A percentile compares a stretch with the other conserved stretches of the same genome.
Evolutionary conservation across 352 stramenopile genomes (phyloP).

Genomic region (Peronosclerospora sorghi): DNA sequence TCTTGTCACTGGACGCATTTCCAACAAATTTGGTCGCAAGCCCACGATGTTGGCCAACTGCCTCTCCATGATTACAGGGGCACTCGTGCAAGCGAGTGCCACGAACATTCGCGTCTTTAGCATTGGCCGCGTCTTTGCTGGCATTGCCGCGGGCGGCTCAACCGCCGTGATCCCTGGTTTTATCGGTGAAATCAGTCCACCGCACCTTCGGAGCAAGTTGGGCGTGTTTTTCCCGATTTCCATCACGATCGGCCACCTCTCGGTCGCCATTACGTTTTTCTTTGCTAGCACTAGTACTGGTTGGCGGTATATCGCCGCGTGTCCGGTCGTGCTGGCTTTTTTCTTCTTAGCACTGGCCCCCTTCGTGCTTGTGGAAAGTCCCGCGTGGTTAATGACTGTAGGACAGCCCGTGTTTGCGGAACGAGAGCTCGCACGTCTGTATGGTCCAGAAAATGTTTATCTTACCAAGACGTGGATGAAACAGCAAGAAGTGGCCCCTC

Average conservation of each 20-base stretch:
- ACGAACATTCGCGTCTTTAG: slow-evolving; percentile 22
- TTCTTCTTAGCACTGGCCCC: slow-evolving; percentile 26
- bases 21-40: slow-evolving; percentile 33
- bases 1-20: slow-evolving; percentile 22
- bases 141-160: slow-evolving; percentile 28
- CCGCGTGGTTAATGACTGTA: slow-evolving; percentile 29
- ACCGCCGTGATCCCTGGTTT: slow-evolving; percentile 29
- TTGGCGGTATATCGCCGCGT: slow-evolving; percentile 44
- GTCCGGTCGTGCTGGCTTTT: slow-evolving; percentile 25
- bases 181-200: slow-evolving; percentile 37
- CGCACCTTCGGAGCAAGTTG: slow-evolving; percentile 26
- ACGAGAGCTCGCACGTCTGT: slow-evolving; percentile 19
- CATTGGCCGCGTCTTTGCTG: slow-evolving; percentile 33
- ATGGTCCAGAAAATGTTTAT: slow-evolving; percentile 21
- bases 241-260: slow-evolving; percentile 32
- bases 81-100: slow-evolving; percentile 18
- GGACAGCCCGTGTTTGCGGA: slow-evolving; percentile 14
- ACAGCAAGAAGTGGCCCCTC: slow-evolving; percentile 13
- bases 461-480: slow-evolving; percentile 29
- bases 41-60: slow-evolving; percentile 25
- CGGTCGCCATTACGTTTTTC: slow-evolving; percentile 39
- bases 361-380: slow-evolving; percentile 39
- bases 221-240: slow-evolving; percentile 34
- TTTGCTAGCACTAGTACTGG: slow-evolving; percentile 32
- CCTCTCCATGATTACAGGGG: slow-evolving; percentile 35